Percentiles rank a stretch among this genome's conserved stretches.
Conservation (phyloP, 2,329 filamentous ascomycete species). For the Epichloe festucae region DNA sequence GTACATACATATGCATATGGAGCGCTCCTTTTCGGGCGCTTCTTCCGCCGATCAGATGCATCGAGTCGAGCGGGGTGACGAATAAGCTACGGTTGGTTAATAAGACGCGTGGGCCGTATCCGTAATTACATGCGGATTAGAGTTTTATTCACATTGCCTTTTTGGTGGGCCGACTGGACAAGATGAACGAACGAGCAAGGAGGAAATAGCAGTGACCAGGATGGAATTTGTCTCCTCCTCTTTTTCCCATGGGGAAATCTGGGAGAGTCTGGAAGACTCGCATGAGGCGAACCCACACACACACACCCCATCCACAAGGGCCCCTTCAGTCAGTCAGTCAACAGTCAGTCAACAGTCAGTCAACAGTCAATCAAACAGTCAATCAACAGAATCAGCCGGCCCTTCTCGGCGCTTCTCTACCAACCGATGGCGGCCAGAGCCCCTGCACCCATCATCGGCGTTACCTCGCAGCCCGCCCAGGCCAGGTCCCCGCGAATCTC, state of each 20-base stretch:
- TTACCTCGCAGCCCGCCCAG: conserved; percentile 22
- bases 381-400: conserved; percentile 15
- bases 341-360: background rate
- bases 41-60: no score
- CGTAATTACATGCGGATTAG: background rate
- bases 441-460: conserved; percentile 13
- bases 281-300: background rate
- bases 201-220: no score
- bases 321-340: no score
- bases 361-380: background rate
- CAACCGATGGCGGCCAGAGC: conserved; percentile 5
- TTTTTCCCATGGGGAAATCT: background rate
- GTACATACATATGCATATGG: no score
- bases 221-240: background rate
- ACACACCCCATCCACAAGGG: no score
- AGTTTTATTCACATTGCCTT: conserved; percentile 1
- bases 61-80: no score
- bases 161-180: background rate
- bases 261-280: background rate
- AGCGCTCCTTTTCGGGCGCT: no score
- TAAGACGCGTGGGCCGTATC: background rate
- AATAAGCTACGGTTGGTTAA: no score
- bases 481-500: conserved; percentile 8
- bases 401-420: conserved; percentile 24
- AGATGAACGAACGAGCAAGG: background rate